These are phyloP conservation scores for Ephemerocybe angulata DNA, from an alignment of 768 basidiomycete species.

Conservation along the genomic window DNA sequence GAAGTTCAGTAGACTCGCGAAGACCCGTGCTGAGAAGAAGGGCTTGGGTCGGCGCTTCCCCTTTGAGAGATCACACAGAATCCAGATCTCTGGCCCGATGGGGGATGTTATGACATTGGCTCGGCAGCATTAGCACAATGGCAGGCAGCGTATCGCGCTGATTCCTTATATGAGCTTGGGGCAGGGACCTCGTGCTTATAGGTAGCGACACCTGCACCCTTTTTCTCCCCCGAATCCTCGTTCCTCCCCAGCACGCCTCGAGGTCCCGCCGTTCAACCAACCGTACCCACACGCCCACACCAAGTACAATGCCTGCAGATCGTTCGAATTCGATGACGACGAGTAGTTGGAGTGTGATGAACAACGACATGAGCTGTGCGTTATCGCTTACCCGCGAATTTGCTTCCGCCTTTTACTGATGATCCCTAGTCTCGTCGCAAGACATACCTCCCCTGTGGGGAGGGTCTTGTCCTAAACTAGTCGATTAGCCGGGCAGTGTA, in stretches of 20 bases:
- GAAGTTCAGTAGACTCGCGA: constrained; percentile 2
- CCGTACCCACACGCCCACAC: constrained; percentile 1
- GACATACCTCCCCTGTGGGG: too few species aligned
- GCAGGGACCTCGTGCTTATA: constrained; percentile 30
- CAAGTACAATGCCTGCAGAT: constrained; percentile 30
- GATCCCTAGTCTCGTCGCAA: too few species aligned
- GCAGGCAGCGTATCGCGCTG: too few species aligned
- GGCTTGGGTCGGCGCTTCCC: constrained; percentile 15
- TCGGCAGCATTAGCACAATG: constrained; percentile 6
- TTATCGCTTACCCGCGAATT: not conserved
- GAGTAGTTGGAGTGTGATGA: constrained; percentile 20
- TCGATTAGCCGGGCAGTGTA: too few species aligned
- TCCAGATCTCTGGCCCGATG: constrained; percentile 31
- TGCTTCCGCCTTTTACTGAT: not conserved
- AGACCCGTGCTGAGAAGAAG: too few species aligned
- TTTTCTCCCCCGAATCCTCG: constrained; percentile 16
- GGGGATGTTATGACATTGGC: constrained; percentile 7
- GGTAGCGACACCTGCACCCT: constrained; percentile 23
- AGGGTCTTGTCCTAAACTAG: too few species aligned
- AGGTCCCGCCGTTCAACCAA: not conserved
- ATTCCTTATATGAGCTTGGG: constrained; percentile 26
- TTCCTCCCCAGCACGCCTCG: constrained; percentile 10
- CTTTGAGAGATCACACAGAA: constrained; percentile 15
- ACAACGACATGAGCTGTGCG: constrained; percentile 12
- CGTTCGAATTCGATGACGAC: too few species aligned